Evolutionary conservation across 257 asterid species (phyloP).

Genomic region (Phtheirospermum japonicum): DNA sequence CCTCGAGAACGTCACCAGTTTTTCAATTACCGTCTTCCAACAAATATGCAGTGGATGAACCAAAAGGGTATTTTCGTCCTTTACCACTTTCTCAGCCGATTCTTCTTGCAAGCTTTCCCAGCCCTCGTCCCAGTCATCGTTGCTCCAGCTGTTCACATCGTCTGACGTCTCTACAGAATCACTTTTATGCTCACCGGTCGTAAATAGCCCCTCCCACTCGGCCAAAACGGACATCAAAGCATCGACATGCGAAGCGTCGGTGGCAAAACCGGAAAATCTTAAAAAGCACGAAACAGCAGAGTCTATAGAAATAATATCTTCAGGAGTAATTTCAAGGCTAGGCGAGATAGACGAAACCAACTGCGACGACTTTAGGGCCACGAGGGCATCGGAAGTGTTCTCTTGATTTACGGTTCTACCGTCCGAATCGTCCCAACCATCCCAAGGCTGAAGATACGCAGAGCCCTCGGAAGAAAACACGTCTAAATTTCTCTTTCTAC

Average conservation of each 20-base stretch:
- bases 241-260: constrained; percentile 44
- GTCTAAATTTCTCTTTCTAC: constrained; percentile 45
- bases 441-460: constrained; percentile 71
- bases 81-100: constrained; percentile 46
- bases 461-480: constrained; percentile 38
- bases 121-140: constrained; percentile 96
- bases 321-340: constrained; percentile 57
- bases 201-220: constrained; percentile 85
- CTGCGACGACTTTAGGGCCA: constrained; percentile 87
- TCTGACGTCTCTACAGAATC: constrained; percentile 47
- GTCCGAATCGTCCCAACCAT: constrained; percentile 68
- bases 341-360: constrained; percentile 67
- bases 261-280: constrained; percentile 54
- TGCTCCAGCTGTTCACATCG: constrained; percentile 56
- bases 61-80: constrained; percentile 30
- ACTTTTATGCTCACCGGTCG: constrained; percentile 28
- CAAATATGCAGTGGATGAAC: constrained; percentile 79
- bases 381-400: constrained; percentile 48
- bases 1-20: constrained; percentile 43
- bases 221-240: constrained; percentile 60
- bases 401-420: constrained; percentile 33
- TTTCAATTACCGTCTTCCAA: constrained; percentile 57
- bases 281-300: constrained; percentile 80
- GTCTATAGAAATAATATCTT: constrained; percentile 60
- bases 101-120: constrained; percentile 98